Evolutionary conservation across 768 basidiomycete species (phyloP), one percentile per base, ranked within the genome.

Genomic region (Heimioporus sp.): DNA sequence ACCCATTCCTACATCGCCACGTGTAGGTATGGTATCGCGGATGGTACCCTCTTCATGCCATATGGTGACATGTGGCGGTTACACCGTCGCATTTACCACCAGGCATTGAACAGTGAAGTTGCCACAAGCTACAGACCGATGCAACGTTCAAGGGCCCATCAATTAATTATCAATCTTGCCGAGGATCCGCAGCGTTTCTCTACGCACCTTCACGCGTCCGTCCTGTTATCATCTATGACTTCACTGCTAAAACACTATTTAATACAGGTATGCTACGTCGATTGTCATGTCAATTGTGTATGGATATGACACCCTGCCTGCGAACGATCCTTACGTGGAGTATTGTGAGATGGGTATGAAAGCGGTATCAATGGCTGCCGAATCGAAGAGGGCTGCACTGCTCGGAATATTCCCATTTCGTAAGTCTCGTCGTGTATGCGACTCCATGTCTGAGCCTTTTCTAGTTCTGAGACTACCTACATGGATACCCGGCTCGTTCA

Each of bases 11-110:
- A 34, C 16, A 46, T 28, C 37, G 21, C 36, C 21, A 8, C 16
- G 8, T 21, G 34, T 17, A 68, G 65, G 49, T 51, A 70, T 56
- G 69, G 73, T 60, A 21, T 75, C 61, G 68, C 66, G 59, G 66
- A 67, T 43, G 65, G 70, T 48, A 59, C 67, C 9, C 54, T 62
- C 28, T 53, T 73, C 16, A 66, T 73, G 63, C 63, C 61, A 8
- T 76, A 77, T 52, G 75, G 73, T 1, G 62, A 69, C 9, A 61
- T 57, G 19, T 77, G 76, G 76, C 68, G 73, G 24, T 58, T 60
- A 31, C 69, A 74, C 21, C 63, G 63, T 6, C 63, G 65, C 38
- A 57, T 65, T 28, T 63, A 63, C 34, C 73, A 75, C 34, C 72
- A 75, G 46, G 59, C 64, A 11, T 60, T 76, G 58, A 61, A 61